A percentile compares a stretch with the other conserved stretches of the same genome.
These are phyloP conservation scores for Scytalidium lignicola DNA, from an alignment of 2,329 filamentous ascomycete species.

Conservation along the genomic window DNA sequence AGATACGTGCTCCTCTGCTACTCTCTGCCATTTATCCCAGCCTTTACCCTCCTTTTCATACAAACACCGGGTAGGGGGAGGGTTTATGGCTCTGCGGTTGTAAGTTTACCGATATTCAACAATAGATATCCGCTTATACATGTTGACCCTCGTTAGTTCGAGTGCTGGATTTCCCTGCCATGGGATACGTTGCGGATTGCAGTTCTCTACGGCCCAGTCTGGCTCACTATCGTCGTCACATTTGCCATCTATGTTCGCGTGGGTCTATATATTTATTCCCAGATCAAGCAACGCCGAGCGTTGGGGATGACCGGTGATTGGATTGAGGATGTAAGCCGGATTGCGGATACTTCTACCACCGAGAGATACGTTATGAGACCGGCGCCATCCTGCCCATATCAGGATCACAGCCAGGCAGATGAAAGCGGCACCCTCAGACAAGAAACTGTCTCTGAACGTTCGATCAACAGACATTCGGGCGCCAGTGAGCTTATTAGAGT, in stretches of 20 bases:
- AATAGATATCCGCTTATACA: too few relatives aligned
- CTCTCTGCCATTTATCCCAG: too few relatives aligned
- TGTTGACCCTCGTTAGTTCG: too few relatives aligned
- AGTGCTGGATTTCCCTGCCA: too few relatives aligned
- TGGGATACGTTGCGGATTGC: too few relatives aligned
- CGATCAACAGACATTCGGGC: constrained; percentile 1
- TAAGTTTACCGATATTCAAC: too few relatives aligned
- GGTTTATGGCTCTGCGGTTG: too few relatives aligned
- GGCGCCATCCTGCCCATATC: background rate
- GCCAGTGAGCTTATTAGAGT: constrained; percentile 26
- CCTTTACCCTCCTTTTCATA: too few relatives aligned
- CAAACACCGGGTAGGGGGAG: too few relatives aligned
- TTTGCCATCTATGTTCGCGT: constrained; percentile 33
- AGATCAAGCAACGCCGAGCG: background rate
- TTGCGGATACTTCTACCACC: background rate
- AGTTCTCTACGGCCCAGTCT: too few relatives aligned
- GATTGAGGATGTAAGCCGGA: background rate
- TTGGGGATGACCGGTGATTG: background rate
- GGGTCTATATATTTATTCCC: constrained; percentile 30
- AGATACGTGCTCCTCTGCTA: too few relatives aligned
- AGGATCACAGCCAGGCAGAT: background rate
- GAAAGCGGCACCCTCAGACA: background rate
- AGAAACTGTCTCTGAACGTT: constrained; percentile 1
- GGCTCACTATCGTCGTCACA: constrained; percentile 26
- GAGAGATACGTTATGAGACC: background rate